These are phyloP conservation scores for Nitzschia sp. DNA, from an alignment of 108 stramenopile species.

Conservation along the genomic window DNA sequence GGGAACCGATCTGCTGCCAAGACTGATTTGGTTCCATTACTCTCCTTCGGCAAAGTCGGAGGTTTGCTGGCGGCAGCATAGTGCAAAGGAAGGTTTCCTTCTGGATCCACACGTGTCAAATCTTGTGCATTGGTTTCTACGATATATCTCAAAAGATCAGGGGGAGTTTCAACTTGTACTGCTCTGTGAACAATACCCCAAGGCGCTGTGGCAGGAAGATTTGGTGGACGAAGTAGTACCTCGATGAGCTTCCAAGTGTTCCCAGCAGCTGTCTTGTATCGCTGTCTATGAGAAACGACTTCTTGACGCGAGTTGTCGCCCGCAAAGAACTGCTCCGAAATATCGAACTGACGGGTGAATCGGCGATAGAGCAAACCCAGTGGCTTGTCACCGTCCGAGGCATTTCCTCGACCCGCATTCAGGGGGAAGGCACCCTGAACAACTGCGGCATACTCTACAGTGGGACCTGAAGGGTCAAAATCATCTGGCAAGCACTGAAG, in stretches of 20 bases:
- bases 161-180: constrained; percentile 72
- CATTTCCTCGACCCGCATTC: constrained; percentile 32
- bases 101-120: constrained; percentile 59
- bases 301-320: constrained; percentile 84
- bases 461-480: constrained; percentile 51
- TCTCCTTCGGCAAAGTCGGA: constrained; percentile 4
- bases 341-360: constrained; percentile 81
- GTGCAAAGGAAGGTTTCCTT: constrained; percentile 76
- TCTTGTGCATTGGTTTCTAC: constrained; percentile 84
- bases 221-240: constrained; percentile 48
- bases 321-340: constrained; percentile 80
- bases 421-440: constrained; percentile 16
- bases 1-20: constrained; percentile 30
- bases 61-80: constrained; percentile 70
- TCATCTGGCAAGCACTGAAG: constrained; percentile 75
- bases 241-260: constrained; percentile 87
- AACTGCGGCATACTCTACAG: constrained; percentile 53
- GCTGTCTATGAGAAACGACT: constrained; percentile 70
- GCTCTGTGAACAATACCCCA: constrained; percentile 78
- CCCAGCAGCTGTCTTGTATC: constrained; percentile 76
- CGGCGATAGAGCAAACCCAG: constrained; percentile 76
- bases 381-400: constrained; percentile 65
- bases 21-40: background rate
- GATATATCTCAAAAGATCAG: constrained; percentile 80
- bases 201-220: background rate